Base-by-base conservation (phyloP, 1,284 basidiomycete species). In the Afroboletus lepidellus region DNA sequence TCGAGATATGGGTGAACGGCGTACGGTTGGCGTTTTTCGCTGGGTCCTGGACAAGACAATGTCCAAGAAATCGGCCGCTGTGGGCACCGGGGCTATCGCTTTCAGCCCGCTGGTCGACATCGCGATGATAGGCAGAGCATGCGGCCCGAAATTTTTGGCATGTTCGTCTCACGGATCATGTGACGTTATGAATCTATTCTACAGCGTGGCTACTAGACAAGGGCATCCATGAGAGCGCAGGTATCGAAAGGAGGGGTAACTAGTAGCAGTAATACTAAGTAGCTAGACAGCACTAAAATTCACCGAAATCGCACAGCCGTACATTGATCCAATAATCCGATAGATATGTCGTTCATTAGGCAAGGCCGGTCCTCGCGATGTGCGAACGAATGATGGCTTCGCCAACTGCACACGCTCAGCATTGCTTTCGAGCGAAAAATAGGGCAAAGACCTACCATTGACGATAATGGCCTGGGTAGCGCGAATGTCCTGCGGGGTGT, bases 11-110 rank as follows among this genome's bases (percentile, higher is more conserved):
- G 27, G 50, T 36, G 24, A 21, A 9, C n/a, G 2, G 37, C 63
- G 64, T 69, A 94, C 96, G 39, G 96, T 98, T 15, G 96, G 95
- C 30, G 96, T 98, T 78, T 98, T 98, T 62, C 96, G 79, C 76
- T 94, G 94, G 16, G 93, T 98, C 77, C 88, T 98, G 67, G 90
- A 95, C 70, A 95, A 69, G 20, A 95, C 90, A 57, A 96, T 95
- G 74, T 98, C 96, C 72, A 98, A 74, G 70, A 98, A 98, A 73
- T 99, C 95, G 29, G 84, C 77, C 60, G 96, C 92, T 41, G 92
- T 96, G 45, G 96, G 96, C 50, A 99, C 96, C 39, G 97, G 96
- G 51, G 97, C 92, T 68, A 99, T 99, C 50, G 89, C 85, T 77
- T 97, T 96, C 62, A 97, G 79, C 53, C 92, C 90, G 70, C 87